Conservation (phyloP, 208 protist species). For the Trypanosoma brucei region DNA sequence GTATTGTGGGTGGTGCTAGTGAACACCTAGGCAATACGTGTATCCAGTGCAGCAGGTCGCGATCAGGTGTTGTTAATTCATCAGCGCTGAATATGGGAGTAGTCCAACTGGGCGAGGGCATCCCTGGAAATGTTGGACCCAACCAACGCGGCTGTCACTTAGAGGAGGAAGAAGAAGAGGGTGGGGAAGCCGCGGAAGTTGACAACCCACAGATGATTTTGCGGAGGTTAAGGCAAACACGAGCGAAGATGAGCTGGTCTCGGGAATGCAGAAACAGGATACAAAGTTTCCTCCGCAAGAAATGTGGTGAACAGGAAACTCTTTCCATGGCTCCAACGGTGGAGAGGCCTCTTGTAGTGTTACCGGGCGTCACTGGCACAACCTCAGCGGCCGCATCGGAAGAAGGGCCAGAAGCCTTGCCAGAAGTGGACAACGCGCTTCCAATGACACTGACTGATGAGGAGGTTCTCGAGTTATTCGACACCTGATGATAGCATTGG, state of each 20-base stretch:
- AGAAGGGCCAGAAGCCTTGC: no score
- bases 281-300: conserved; percentile 8
- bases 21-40: conserved; percentile 5
- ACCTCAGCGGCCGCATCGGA: no score
- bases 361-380: no score
- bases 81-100: neutral
- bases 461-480: conserved; percentile 75
- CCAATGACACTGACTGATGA: conserved; percentile 51
- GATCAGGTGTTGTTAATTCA: neutral
- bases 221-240: conserved; percentile 23
- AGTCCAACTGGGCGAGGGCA: neutral
- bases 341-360: no score
- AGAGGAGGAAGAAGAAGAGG: neutral
- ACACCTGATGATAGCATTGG: conserved; percentile 7
- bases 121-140: neutral
- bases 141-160: neutral
- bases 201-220: conserved; percentile 12
- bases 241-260: conserved; percentile 19
- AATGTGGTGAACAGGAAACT: neutral
- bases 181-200: neutral
- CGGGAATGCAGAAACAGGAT: conserved; percentile 10
- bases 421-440: conserved; percentile 12
- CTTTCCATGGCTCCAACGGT: neutral
- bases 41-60: conserved; percentile 17
- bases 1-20: conserved; percentile 17